A percentile compares a stretch with the other conserved stretches of the same genome.
Evolutionary conservation across 331 rosid species (phyloP).

Genomic region (Pyracantha coccinea): DNA sequence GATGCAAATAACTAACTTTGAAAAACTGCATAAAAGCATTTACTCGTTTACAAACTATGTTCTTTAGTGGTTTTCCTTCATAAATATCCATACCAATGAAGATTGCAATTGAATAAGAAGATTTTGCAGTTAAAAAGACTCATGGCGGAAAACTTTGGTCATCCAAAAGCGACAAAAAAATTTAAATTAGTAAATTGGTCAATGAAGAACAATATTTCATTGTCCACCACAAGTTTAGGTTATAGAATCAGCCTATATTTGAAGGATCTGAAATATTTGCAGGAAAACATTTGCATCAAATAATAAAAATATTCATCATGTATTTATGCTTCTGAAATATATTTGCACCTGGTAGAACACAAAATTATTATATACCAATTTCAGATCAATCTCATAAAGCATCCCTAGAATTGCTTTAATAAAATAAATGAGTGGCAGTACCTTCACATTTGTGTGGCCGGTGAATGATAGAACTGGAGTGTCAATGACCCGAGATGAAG

Average conservation of each 20-base stretch:
- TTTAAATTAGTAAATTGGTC: background rate
- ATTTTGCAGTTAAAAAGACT: background rate
- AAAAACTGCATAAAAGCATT: background rate
- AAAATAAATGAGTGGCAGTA: slow-evolving; percentile 18
- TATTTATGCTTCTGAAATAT: background rate
- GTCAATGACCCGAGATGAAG: slow-evolving; percentile 71
- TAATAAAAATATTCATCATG: background rate
- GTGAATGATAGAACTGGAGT: slow-evolving; percentile 74
- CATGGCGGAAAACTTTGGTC: background rate
- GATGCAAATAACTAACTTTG: background rate
- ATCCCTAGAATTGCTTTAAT: background rate
- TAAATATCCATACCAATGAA: background rate
- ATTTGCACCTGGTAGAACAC: background rate
- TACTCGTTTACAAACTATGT: background rate
- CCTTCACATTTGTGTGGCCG: slow-evolving; percentile 91
- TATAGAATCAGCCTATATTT: background rate
- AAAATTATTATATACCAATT: background rate
- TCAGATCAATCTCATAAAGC: background rate
- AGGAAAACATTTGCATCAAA: too few species aligned
- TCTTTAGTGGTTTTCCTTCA: background rate
- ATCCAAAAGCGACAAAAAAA: background rate
- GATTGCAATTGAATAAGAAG: background rate
- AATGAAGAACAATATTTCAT: background rate
- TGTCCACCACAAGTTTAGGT: background rate
- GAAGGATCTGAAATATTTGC: background rate